Percentiles rank a stretch among this genome's conserved stretches.
Conservation (phyloP, 2,329 filamentous ascomycete genomes). For the Monosporascus sp. region DNA sequence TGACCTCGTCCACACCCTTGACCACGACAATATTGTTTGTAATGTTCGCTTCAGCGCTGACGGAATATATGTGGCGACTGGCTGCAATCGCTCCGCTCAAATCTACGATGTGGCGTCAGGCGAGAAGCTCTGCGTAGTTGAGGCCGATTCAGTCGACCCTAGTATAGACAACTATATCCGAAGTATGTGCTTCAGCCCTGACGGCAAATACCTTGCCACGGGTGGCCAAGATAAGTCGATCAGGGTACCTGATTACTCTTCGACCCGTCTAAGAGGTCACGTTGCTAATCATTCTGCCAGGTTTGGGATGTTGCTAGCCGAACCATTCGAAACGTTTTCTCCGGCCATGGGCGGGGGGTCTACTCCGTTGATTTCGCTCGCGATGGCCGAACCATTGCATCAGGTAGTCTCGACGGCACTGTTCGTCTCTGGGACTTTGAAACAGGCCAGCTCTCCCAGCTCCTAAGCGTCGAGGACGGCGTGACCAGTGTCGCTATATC, state of each 20-base stretch:
- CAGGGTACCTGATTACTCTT: conserved; percentile 55
- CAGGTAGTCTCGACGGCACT: conserved; percentile 88
- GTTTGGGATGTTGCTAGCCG: conserved; percentile 90
- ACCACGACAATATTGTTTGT: conserved; percentile 95
- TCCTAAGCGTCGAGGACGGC: conserved; percentile 88
- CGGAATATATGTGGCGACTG: conserved; percentile 91
- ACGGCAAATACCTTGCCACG: conserved; percentile 88
- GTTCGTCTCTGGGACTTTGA: conserved; percentile 97
- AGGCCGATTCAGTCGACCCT: conserved; percentile 82
- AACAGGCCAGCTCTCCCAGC: conserved; percentile 73
- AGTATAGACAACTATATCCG: conserved; percentile 93
- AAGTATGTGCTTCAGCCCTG: conserved; percentile 97
- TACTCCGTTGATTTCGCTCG: conserved; percentile 94
- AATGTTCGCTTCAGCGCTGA: conserved; percentile 96
- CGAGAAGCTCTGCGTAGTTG: conserved; percentile 80
- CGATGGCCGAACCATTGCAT: conserved; percentile 90
- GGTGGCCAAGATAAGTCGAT: conserved; percentile 98
- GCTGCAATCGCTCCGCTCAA: conserved; percentile 97
- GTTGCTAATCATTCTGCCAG: conserved; percentile 34
- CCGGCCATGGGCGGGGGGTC: conserved; percentile 97
- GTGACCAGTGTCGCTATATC: conserved; percentile 98
- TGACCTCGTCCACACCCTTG: conserved; percentile 86
- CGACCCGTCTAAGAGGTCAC: no score
- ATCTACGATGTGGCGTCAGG: conserved; percentile 92
- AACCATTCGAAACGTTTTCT: conserved; percentile 85